Conservation (phyloP, 352 stramenopile genomes). For the Phytophthora hybrid region DNA sequence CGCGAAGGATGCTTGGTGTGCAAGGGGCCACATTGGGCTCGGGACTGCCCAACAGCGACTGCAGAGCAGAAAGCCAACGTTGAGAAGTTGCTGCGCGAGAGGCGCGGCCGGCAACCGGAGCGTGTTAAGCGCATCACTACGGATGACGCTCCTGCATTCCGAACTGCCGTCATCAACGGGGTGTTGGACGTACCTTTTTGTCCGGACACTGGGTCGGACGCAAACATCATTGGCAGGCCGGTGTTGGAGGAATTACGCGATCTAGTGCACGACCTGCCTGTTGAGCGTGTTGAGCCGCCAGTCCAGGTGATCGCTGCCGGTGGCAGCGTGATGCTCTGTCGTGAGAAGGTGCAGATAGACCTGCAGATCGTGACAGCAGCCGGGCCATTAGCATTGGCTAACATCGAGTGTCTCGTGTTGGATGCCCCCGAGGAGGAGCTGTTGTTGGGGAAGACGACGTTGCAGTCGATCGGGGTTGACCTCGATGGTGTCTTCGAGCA, state of each 20-base stretch:
- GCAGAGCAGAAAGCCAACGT: too few species aligned
- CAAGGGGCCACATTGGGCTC: too few species aligned
- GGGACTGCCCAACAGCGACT: too few species aligned
- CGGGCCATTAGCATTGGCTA: not conserved
- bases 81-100: too few species aligned
- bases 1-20: too few species aligned
- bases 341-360: not conserved
- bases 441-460: not conserved
- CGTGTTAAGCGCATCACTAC: too few species aligned
- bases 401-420: constrained; percentile 3
- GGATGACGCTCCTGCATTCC: too few species aligned
- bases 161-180: not conserved
- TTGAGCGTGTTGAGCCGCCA: not conserved
- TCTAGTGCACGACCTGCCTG: not conserved
- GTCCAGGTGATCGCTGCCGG: not conserved
- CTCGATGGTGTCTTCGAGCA: constrained; percentile 19
- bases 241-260: not conserved
- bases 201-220: not conserved
- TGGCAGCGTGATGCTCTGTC: not conserved
- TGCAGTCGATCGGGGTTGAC: constrained; percentile 20
- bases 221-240: not conserved
- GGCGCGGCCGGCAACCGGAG: too few species aligned
- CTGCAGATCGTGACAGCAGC: constrained; percentile 6
- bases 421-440: not conserved
- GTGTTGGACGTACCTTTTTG: not conserved